A percentile compares a stretch with the other conserved stretches of the same genome.
These are phyloP conservation scores for Mitragyna speciosa DNA, from an alignment of 257 asterid genomes.

Conservation along the genomic window DNA sequence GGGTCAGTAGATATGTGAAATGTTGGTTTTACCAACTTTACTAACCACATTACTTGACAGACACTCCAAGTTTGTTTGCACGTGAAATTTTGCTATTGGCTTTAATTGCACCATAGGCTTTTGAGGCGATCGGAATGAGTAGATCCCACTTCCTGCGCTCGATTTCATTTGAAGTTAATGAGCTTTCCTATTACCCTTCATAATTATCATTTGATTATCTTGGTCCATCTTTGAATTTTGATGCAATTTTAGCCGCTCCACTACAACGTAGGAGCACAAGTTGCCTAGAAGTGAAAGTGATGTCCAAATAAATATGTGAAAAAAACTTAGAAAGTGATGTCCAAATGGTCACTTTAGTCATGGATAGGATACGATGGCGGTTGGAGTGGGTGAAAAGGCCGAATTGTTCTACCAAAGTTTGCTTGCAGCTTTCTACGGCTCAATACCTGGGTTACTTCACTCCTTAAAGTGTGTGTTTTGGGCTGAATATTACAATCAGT, in stretches of 20 bases:
- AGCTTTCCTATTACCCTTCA: neutral
- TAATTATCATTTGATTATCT: neutral
- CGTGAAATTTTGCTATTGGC: neutral
- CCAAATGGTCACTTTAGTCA: no score
- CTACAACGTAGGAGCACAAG: no score
- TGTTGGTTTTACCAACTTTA: conserved; percentile 1
- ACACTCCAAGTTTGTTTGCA: neutral
- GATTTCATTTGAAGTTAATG: neutral
- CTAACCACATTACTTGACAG: neutral
- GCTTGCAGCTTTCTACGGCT: no score
- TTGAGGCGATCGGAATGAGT: neutral
- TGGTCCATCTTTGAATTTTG: neutral
- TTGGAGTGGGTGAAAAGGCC: no score
- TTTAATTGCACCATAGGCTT: neutral
- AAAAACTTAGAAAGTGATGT: no score
- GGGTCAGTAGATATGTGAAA: neutral
- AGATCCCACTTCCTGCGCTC: neutral
- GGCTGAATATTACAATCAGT: no score
- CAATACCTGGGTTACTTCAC: no score
- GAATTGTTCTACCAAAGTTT: no score
- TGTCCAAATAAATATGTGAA: no score
- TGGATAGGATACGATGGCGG: no score
- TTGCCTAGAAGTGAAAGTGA: no score
- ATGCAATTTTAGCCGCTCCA: neutral
- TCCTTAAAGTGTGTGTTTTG: no score